Percentiles rank a stretch among this genome's conserved stretches.
These are phyloP conservation scores for Withania somnifera DNA, from an alignment of 305 asterid genomes.

Conservation along the genomic window DNA sequence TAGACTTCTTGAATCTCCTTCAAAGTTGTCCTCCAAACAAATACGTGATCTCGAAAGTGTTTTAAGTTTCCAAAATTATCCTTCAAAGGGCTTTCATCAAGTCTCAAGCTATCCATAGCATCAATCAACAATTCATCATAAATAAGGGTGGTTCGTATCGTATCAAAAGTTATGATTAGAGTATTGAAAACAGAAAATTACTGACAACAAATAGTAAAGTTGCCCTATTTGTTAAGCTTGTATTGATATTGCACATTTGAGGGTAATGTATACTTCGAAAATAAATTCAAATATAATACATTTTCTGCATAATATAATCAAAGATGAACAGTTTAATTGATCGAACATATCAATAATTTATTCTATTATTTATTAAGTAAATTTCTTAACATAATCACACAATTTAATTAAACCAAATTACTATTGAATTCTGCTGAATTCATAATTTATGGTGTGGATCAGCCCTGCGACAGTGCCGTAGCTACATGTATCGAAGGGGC, in stretches of 20 bases:
- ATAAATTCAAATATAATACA: neutral
- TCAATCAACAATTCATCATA: too few relatives aligned
- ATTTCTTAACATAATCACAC: neutral
- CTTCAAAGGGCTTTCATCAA: too few relatives aligned
- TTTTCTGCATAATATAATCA: too few relatives aligned
- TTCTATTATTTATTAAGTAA: neutral
- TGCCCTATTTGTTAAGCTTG: neutral
- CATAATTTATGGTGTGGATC: neutral
- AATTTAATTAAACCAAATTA: neutral
- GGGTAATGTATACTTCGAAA: neutral
- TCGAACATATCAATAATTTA: neutral
- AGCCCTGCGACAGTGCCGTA: too few relatives aligned
- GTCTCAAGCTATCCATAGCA: too few relatives aligned
- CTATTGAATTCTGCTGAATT: neutral
- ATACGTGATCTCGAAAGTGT: too few relatives aligned
- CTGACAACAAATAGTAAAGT: neutral
- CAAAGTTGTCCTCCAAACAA: too few relatives aligned
- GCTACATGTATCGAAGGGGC: too few relatives aligned
- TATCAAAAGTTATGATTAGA: too few relatives aligned
- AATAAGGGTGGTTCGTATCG: too few relatives aligned
- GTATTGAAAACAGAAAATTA: neutral
- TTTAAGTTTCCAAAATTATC: too few relatives aligned
- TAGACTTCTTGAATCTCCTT: too few relatives aligned
- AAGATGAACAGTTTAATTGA: neutral
- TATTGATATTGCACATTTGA: neutral